Evolutionary conservation across 352 stramenopile species (phyloP).

Genomic region (Phytophthora nicotianae): DNA sequence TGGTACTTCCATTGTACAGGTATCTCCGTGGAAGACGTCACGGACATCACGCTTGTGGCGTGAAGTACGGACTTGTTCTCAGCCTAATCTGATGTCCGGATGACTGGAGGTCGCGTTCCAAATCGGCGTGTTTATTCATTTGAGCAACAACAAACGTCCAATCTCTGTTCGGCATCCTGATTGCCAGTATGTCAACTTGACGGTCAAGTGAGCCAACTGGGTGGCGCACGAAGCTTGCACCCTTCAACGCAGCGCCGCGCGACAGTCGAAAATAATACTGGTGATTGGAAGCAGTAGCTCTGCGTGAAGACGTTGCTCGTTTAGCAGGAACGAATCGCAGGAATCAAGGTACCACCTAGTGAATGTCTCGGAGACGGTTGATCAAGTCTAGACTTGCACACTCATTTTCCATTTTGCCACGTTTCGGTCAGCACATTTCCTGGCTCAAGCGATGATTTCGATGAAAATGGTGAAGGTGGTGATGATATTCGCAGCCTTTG

Average conservation of each 20-base stretch:
- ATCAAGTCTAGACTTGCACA: not conserved
- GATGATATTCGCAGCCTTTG: slow-evolving; percentile 6
- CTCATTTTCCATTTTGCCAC: slow-evolving; percentile 19
- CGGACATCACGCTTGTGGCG: not conserved
- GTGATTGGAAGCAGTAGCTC: slow-evolving; percentile 32
- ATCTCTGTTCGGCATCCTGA: slow-evolving; percentile 13
- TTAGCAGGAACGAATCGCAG: not conserved
- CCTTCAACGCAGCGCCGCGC: not conserved
- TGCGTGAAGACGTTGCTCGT: slow-evolving; percentile 4
- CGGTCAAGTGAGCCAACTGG: slow-evolving; percentile 7
- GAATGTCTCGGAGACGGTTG: not conserved
- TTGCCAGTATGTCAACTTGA: slow-evolving; percentile 3
- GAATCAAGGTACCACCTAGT: slow-evolving; percentile 1
- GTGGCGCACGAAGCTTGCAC: slow-evolving; percentile 8
- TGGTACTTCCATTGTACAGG: no score
- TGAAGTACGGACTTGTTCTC: not conserved
- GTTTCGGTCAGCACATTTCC: not conserved
- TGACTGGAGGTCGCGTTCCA: slow-evolving; percentile 1
- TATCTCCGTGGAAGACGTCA: no score
- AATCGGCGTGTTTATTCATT: not conserved
- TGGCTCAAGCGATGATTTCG: not conserved
- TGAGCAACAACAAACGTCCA: slow-evolving; percentile 11
- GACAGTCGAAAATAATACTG: slow-evolving; percentile 28
- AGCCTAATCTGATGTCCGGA: not conserved
- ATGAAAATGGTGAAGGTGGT: slow-evolving; percentile 7